Percentiles rank a stretch among this genome's conserved stretches.
phyloP scores from a whole-genome alignment of 75 land plant species.

The Sequoia sempervirens region DNA sequence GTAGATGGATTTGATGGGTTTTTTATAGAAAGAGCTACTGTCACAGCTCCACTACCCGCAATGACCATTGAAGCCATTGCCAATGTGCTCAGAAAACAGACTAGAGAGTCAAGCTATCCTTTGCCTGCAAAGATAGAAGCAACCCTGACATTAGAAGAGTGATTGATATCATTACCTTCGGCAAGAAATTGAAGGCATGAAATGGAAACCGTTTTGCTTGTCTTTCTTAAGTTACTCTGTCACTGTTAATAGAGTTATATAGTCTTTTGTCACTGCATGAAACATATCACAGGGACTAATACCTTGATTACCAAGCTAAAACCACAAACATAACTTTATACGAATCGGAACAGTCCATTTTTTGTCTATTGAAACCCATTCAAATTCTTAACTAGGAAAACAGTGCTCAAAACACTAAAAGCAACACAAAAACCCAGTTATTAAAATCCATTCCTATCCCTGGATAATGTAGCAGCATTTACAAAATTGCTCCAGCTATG shows the following conservation, averaged over 20 bases:
- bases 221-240: background rate
- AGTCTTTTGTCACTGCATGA: background rate
- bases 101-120: background rate
- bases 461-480: background rate
- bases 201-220: background rate
- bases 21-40: background rate
- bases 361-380: background rate
- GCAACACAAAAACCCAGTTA: background rate
- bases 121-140: background rate
- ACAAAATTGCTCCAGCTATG: background rate
- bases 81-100: background rate
- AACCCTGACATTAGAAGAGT: background rate
- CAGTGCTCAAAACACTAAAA: background rate
- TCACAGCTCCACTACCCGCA: conserved; percentile 9
- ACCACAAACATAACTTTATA: background rate
- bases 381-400: background rate
- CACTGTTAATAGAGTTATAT: background rate
- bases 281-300: background rate
- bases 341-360: background rate
- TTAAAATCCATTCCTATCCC: background rate
- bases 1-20: background rate
- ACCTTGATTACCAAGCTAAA: background rate
- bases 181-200: background rate
- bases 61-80: conserved; percentile 5
- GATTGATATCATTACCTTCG: background rate